Evolutionary conservation across 2,329 filamentous ascomycete species (phyloP), one percentile per base, ranked within the genome.

Genomic region (Onygenales sp.): DNA sequence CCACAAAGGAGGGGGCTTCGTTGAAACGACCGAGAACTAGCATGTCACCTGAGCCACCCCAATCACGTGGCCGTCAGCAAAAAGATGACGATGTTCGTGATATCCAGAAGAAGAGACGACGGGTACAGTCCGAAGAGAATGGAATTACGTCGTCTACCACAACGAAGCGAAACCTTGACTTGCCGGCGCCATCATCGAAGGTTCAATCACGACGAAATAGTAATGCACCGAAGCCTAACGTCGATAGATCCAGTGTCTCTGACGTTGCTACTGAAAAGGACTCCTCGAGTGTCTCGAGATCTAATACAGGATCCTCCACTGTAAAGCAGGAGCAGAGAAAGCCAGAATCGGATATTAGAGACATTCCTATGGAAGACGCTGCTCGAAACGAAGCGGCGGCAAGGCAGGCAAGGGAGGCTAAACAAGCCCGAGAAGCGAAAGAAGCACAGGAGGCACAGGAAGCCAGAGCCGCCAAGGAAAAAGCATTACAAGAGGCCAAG

Each of bases 21-120:
- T 59, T 73, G 42, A 76, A 75, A 59, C 68, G 73, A 40, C 63
- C 67, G 32, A 68, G 72, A 43, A 66, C 63, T 47, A 75, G 71
- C 53, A 61, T 63, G 21, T 73, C 71, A n/a, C 72, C 71, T 4
- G 67, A 71, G 52, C 58, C 70, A 52, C 65, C 64, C 39, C 67
- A 64, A 34, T 67, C 68, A 9, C 65, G 65, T 42, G 67, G 61
- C 31, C 56, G 60, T n/a, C 65, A 70, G 36, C 56, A 55, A 36
- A 64, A 67, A 43, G 61, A 59, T 27, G 61, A 67, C 33, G 61
- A 65, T 27, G 62, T 62, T 32, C 51, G 48, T 10, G 67, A 69
- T 14, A 49, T 60, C n/a, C 66, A 68, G 11, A 72, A 71, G 60
- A 75, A 75, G 61, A 71, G 71, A 54, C 63, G 71, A 49, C 70